Evolutionary conservation across 1,139 yeast genomes (phyloP).

Genomic region (Suhomyces ambrosiae): DNA sequence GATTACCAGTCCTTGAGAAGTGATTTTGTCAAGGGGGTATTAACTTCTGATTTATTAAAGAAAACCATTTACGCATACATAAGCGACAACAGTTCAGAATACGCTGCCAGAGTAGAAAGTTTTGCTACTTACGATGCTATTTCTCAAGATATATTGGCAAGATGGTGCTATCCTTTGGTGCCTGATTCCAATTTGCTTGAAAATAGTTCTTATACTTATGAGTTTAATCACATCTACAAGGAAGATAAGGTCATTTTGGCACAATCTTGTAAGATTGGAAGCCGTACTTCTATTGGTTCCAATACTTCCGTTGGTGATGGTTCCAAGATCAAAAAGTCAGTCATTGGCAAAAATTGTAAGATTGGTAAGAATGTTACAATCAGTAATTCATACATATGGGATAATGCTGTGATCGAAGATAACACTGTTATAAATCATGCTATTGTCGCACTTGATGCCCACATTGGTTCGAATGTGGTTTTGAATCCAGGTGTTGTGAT

Average conservation of each 20-base stretch:
- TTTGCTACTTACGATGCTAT: slow-evolving; percentile 92
- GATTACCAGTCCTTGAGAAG: slow-evolving; percentile 86
- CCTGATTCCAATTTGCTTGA: slow-evolving; percentile 80
- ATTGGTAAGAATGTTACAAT: slow-evolving; percentile 79
- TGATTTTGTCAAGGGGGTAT: slow-evolving; percentile 88
- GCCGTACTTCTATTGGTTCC: slow-evolving; percentile 77
- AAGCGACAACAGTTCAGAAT: slow-evolving; percentile 59
- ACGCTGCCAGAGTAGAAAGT: slow-evolving; percentile 92
- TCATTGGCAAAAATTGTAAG: slow-evolving; percentile 81
- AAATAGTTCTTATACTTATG: slow-evolving; percentile 74
- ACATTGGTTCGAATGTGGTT: slow-evolving; percentile 52
- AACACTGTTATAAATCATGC: slow-evolving; percentile 58
- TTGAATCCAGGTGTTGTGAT: slow-evolving; percentile 75
- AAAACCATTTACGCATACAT: slow-evolving; percentile 90
- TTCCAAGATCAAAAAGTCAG: slow-evolving; percentile 59
- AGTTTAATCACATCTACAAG: slow-evolving; percentile 83
- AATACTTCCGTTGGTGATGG: slow-evolving; percentile 67
- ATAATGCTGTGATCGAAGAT: slow-evolving; percentile 72
- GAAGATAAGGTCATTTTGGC: slow-evolving; percentile 83
- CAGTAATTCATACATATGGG: slow-evolving; percentile 84
- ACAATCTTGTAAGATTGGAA: slow-evolving; percentile 82
- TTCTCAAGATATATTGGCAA: slow-evolving; percentile 84
- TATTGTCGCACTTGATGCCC: slow-evolving; percentile 67
- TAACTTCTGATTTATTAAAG: slow-evolving; percentile 86
- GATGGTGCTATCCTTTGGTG: slow-evolving; percentile 91